A percentile compares a stretch with the other conserved stretches of the same genome.
These are phyloP conservation scores for Viola odorata DNA, from an alignment of 345 rosid genomes.

Conservation along the genomic window DNA sequence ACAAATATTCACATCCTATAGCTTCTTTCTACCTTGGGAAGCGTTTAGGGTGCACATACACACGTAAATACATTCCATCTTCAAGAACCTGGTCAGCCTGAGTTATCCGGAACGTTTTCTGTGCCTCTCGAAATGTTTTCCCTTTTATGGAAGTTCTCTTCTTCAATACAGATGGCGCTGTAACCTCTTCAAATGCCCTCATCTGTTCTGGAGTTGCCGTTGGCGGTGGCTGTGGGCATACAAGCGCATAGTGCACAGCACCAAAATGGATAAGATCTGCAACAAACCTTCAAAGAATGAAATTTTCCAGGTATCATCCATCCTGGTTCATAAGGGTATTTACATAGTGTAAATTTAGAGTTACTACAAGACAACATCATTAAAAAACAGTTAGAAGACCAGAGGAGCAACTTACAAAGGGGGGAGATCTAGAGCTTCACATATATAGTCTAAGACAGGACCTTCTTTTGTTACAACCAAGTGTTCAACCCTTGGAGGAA, in stretches of 20 bases:
- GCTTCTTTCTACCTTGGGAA: constrained; percentile 74
- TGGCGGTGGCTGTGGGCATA: constrained; percentile 84
- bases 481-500: constrained; percentile 78
- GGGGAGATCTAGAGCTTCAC: constrained; percentile 66
- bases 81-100: constrained; percentile 55
- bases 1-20: too few relatives aligned
- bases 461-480: constrained; percentile 69
- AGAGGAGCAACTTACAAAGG: constrained; percentile 53
- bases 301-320: constrained; percentile 29
- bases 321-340: constrained; percentile 7
- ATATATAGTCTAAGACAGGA: constrained; percentile 51
- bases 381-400: neutral
- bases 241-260: constrained; percentile 86
- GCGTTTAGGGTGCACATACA: constrained; percentile 90
- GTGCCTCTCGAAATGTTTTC: constrained; percentile 83
- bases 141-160: constrained; percentile 72
- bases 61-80: constrained; percentile 78
- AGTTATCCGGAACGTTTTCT: constrained; percentile 76
- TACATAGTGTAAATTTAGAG: neutral
- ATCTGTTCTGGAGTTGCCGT: constrained; percentile 72
- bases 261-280: constrained; percentile 94
- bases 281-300: constrained; percentile 81
- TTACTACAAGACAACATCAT: too few relatives aligned
- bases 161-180: constrained; percentile 54
- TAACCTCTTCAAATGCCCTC: constrained; percentile 55